These are phyloP conservation scores for Chamaecrista fasciculata DNA, from an alignment of 306 rosid genomes.

Conservation along the genomic window DNA sequence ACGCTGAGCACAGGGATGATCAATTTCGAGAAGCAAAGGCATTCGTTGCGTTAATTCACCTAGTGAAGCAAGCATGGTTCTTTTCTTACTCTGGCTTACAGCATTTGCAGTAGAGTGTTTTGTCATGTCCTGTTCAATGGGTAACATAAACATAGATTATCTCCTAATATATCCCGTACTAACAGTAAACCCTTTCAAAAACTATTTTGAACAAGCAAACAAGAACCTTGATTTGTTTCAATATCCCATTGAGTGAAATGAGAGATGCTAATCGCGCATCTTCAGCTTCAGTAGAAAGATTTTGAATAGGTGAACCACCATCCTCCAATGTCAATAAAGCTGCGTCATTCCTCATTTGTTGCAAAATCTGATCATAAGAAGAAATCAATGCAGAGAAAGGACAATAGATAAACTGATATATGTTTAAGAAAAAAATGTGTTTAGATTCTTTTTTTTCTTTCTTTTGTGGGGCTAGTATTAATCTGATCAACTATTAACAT, in stretches of 20 bases:
- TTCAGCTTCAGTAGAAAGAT: conserved; percentile 70
- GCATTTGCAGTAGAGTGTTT: conserved; percentile 54
- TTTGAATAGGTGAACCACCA: conserved; percentile 60
- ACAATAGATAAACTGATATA: background rate
- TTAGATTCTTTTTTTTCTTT: background rate
- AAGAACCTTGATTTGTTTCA: conserved; percentile 76
- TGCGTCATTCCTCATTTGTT: conserved; percentile 71
- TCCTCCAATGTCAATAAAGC: conserved; percentile 66
- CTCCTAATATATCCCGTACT: background rate
- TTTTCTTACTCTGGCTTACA: conserved; percentile 62
- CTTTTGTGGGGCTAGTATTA: background rate
- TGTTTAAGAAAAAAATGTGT: conserved; percentile 2
- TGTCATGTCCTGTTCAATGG: conserved; percentile 52
- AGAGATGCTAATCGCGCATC: conserved; percentile 90
- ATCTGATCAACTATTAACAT: background rate
- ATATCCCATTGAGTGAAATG: conserved; percentile 71
- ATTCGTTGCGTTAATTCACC: conserved; percentile 65
- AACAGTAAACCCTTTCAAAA: conserved; percentile 8
- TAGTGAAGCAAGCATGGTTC: conserved; percentile 58
- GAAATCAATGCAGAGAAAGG: conserved; percentile 12
- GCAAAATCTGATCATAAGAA: conserved; percentile 56
- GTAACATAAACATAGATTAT: background rate
- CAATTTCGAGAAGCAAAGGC: conserved; percentile 84
- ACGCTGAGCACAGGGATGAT: conserved; percentile 75
- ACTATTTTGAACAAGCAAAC: conserved; percentile 11